Evolutionary conservation across 2,329 filamentous ascomycete genomes (phyloP).

Genomic region (Fusarium foetens): DNA sequence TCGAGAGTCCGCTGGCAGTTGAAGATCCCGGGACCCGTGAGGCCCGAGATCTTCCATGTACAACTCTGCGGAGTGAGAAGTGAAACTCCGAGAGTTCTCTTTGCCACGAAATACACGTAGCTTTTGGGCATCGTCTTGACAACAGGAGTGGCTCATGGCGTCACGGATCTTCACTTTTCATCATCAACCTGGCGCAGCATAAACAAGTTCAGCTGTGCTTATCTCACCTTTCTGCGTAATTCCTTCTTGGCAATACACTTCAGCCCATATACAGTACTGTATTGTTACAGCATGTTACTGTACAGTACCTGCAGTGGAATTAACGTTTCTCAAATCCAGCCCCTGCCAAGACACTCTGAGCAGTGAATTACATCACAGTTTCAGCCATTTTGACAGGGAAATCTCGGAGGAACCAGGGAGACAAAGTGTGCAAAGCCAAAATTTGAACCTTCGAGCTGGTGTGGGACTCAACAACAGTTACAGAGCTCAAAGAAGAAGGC

Average conservation of each 20-base stretch:
- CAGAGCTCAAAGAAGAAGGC: not conserved
- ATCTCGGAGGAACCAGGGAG: slow-evolving; percentile 1
- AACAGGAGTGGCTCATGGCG: slow-evolving; percentile 29
- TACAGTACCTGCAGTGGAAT: slow-evolving; percentile 5
- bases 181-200: slow-evolving; percentile 25
- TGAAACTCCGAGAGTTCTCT: not conserved
- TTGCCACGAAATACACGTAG: slow-evolving; percentile 28
- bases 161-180: slow-evolving; percentile 32
- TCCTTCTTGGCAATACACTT: slow-evolving; percentile 12
- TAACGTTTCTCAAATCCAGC: slow-evolving; percentile 29
- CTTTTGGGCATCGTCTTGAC: slow-evolving; percentile 9
- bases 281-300: not conserved
- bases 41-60: slow-evolving; percentile 10
- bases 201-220: slow-evolving; percentile 16
- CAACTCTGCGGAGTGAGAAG: not conserved
- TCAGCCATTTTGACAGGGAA: slow-evolving; percentile 23
- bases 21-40: slow-evolving; percentile 6
- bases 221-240: slow-evolving; percentile 9
- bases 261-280: slow-evolving; percentile 2
- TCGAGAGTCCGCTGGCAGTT: slow-evolving; percentile 18
- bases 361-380: slow-evolving; percentile 34
- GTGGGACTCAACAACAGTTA: slow-evolving; percentile 4
- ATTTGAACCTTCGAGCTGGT: not conserved
- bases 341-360: slow-evolving; percentile 38
- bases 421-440: not conserved